phyloP scores from a whole-genome alignment of 2,329 filamentous ascomycete genomes.

The Pseudogymnoascus sp. region DNA sequence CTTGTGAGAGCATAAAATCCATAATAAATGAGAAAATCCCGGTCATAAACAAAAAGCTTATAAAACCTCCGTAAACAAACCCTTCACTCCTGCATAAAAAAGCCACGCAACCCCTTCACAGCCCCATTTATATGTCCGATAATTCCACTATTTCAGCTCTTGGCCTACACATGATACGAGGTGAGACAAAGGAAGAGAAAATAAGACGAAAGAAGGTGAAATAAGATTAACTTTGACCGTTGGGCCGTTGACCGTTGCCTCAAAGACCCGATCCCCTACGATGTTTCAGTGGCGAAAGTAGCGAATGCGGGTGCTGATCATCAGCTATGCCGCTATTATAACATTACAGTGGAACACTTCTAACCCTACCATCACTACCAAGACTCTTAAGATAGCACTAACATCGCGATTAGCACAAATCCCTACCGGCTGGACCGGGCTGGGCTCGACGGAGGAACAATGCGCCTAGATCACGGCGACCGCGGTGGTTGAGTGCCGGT shows the following conservation, averaged over 20 bases:
- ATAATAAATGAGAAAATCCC: background rate
- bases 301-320: background rate
- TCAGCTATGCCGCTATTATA: background rate
- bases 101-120: background rate
- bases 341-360: conserved; percentile 4
- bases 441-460: conserved; percentile 6
- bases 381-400: background rate
- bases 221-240: background rate
- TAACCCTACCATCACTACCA: background rate
- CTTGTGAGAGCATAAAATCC: background rate
- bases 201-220: background rate
- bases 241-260: background rate
- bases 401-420: background rate
- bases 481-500: conserved; percentile 1
- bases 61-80: background rate
- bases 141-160: background rate
- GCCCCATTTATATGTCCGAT: background rate
- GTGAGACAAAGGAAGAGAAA: background rate
- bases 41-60: background rate
- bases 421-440: background rate
- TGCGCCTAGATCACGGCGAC: background rate
- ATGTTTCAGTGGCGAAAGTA: background rate
- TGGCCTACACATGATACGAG: background rate
- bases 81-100: background rate
- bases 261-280: background rate